Evolutionary conservation across 495 filamentous ascomycete species (phyloP), one percentile per base, ranked within the genome.

Genomic region (Sabuloglossum arenarium): DNA sequence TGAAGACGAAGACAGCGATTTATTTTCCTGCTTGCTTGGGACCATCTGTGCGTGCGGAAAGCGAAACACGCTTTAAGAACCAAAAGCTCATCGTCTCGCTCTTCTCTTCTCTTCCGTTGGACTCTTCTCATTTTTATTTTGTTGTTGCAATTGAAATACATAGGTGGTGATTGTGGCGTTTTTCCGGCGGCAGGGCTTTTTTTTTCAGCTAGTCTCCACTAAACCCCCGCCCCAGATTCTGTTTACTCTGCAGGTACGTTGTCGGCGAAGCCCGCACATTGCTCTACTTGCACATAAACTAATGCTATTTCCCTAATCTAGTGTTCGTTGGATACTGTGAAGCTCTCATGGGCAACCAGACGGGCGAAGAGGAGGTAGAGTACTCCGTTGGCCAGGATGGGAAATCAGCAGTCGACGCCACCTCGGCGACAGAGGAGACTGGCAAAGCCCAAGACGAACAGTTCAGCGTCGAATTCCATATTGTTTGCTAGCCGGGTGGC

Each of bases 391-490:
- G 32, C n/a, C 25, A 55, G 12, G 23, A 59, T 59, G 57, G 57
- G 57, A n/a, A 59, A 59, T 25, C 54, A 30, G 24, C 34, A 1
- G 39, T 59, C 57, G 37, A 21, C 31, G 29, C 51, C 28, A 30
- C 23, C 27, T 23, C 24, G 25, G 51, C 50, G 12, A 12, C 29
- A 55, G 52, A 57, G 28, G 37, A 59, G 28, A 37, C 27, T 59
- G 9, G 29, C 53, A 1, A 57, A 59, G 27, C 57, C 57, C 14
- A 59, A 25, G 53, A 59, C 57, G 23, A 57, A 57, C 32, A 55
- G 24, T 19, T 25, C 51, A 5, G 6, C 57, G 23, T 12, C 52
- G 10, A 57, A 56, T 58, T 19, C 24, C 1, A 9, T 16, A 27
- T 9, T 14, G 30, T 27, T n/a, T 14, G 32, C 53, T n/a, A 39